A percentile compares a stretch with the other conserved stretches of the same genome.
These are phyloP conservation scores for Argentina anserina DNA, from an alignment of 306 rosid species.

Conservation along the genomic window DNA sequence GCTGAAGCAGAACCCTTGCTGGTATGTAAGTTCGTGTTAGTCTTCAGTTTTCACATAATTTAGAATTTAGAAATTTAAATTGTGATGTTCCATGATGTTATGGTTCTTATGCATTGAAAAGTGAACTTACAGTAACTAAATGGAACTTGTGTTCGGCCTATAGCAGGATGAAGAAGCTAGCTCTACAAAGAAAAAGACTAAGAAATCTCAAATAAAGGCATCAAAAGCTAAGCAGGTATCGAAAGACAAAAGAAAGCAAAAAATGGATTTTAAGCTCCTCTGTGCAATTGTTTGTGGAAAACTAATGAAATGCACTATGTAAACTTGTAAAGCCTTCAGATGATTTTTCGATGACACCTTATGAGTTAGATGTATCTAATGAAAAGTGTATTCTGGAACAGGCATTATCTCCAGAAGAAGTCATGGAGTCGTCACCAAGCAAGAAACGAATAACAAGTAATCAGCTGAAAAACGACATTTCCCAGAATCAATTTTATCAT, in stretches of 20 bases:
- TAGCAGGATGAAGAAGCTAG: constrained; percentile 25
- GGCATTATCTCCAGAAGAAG: constrained; percentile 26
- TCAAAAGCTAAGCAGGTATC: constrained; percentile 14
- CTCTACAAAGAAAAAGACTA: constrained; percentile 23
- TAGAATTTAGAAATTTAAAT: background rate
- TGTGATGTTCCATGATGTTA: background rate
- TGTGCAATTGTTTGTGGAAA: constrained; percentile 25
- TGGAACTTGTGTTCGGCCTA: constrained; percentile 32
- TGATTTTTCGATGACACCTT: constrained; percentile 4
- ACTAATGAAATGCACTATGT: constrained; percentile 23
- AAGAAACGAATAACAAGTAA: constrained; percentile 12
- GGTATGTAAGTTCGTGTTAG: constrained; percentile 35
- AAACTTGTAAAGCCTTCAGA: constrained; percentile 33
- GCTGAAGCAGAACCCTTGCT: constrained; percentile 39
- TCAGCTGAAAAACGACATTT: constrained; percentile 27
- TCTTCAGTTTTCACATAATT: background rate
- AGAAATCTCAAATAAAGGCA: constrained; percentile 28
- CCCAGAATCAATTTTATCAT: constrained; percentile 24
- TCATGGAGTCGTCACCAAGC: constrained; percentile 25
- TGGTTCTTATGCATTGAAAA: background rate
- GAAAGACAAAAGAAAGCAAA: constrained; percentile 30
- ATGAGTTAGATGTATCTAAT: background rate
- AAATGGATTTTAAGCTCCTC: constrained; percentile 33
- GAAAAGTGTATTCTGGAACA: constrained; percentile 15
- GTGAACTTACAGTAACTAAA: constrained; percentile 16